Evolutionary conservation across 257 asterid species (phyloP).

Genomic region (Solanum paucissectum): DNA sequence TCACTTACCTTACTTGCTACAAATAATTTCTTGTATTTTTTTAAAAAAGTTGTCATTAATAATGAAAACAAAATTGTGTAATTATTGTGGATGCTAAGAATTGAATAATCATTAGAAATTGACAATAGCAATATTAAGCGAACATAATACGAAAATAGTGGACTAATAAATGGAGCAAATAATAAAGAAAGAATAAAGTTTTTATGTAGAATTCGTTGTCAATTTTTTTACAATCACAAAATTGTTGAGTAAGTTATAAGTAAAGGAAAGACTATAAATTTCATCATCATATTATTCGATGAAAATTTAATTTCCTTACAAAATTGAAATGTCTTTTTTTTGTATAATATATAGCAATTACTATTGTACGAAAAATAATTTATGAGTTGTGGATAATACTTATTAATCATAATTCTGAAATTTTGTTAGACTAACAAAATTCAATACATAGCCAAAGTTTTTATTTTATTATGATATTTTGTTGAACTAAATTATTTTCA

Average conservation of each 20-base stretch:
- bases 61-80: neutral
- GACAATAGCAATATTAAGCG: neutral
- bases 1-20: neutral
- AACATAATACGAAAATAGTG: neutral
- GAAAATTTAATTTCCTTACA: accelerated
- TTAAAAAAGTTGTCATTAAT: no score
- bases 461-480: no score
- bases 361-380: no score
- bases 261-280: neutral
- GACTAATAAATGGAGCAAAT: neutral
- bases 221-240: neutral
- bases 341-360: no score
- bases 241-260: neutral
- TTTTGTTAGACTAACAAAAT: no score
- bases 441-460: no score
- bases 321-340: neutral
- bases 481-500: no score
- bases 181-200: neutral
- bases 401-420: no score
- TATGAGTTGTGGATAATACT: no score
- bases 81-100: neutral
- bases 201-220: neutral
- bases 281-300: neutral
- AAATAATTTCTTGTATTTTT: neutral
- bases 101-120: neutral